A percentile compares a stretch with the other conserved stretches of the same genome.
These are phyloP conservation scores for Fraxinus dipetala DNA, from an alignment of 305 asterid genomes.

Conservation along the genomic window DNA sequence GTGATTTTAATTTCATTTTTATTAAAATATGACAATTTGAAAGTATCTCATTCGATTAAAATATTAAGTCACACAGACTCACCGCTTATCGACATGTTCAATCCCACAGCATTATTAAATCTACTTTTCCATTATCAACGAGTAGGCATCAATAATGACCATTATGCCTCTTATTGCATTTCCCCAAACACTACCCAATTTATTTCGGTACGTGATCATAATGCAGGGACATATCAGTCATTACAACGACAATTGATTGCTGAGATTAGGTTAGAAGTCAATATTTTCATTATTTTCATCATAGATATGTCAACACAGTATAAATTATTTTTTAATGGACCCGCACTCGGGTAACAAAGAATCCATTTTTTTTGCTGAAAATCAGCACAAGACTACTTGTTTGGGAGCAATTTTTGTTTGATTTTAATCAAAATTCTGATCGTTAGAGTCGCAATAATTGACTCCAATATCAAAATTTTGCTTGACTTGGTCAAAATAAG, in stretches of 20 bases:
- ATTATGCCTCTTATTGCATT: neutral
- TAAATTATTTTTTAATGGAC: neutral
- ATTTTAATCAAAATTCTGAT: too few relatives aligned
- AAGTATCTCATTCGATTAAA: neutral
- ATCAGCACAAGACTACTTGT: neutral
- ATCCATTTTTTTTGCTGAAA: neutral
- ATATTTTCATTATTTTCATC: too few relatives aligned
- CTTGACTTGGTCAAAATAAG: too few relatives aligned
- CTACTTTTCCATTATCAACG: neutral
- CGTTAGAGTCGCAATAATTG: too few relatives aligned
- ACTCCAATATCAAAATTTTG: too few relatives aligned
- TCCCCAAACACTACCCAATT: neutral
- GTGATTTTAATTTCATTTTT: too few relatives aligned
- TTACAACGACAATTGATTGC: neutral
- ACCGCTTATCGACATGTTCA: too few relatives aligned
- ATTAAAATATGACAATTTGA: neutral
- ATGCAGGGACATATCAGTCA: neutral
- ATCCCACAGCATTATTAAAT: too few relatives aligned
- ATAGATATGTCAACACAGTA: neutral
- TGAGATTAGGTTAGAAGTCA: neutral
- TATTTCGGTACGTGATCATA: neutral
- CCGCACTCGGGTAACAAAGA: neutral
- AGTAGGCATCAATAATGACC: neutral
- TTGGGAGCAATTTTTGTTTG: too few relatives aligned
- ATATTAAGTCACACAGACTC: too few relatives aligned